A percentile compares a stretch with the other conserved stretches of the same genome.
phyloP scores from a whole-genome alignment of 768 basidiomycete genomes.

The Dentipellis sp. region DNA sequence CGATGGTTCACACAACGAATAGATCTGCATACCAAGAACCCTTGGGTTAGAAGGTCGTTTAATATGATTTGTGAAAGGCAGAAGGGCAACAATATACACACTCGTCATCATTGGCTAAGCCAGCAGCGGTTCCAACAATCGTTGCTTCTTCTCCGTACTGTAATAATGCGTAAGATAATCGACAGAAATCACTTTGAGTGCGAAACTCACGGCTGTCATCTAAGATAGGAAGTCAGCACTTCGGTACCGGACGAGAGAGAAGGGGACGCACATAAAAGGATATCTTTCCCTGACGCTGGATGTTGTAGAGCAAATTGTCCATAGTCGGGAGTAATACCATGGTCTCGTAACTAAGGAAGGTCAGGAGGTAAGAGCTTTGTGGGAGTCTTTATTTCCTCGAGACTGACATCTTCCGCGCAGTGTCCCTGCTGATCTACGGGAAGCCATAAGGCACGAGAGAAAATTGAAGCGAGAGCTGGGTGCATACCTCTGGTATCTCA shows the following conservation, averaged over 20 bases:
- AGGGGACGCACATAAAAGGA: slow-evolving; percentile 67
- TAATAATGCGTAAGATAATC: slow-evolving; percentile 1
- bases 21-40: slow-evolving; percentile 51
- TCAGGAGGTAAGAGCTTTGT: no score
- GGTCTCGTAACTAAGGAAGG: slow-evolving; percentile 48
- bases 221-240: slow-evolving; percentile 19
- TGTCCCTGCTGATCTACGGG: slow-evolving; percentile 52
- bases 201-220: slow-evolving; percentile 71
- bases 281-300: slow-evolving; percentile 90
- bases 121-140: slow-evolving; percentile 83
- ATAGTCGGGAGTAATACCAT: slow-evolving; percentile 77
- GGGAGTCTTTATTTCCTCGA: no score
- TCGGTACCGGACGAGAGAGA: neutral
- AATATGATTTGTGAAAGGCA: neutral
- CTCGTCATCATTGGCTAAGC: slow-evolving; percentile 78
- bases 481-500: slow-evolving; percentile 60
- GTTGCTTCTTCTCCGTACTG: slow-evolving; percentile 90
- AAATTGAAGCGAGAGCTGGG: neutral
- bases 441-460: neutral
- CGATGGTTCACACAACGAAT: neutral
- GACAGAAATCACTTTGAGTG: neutral
- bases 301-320: slow-evolving; percentile 84
- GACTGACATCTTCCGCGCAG: slow-evolving; percentile 55
- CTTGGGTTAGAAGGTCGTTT: slow-evolving; percentile 24
- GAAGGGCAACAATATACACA: slow-evolving; percentile 26